These are phyloP conservation scores for Dioszegia crocea DNA, from an alignment of 768 basidiomycete species.

Conservation along the genomic window DNA sequence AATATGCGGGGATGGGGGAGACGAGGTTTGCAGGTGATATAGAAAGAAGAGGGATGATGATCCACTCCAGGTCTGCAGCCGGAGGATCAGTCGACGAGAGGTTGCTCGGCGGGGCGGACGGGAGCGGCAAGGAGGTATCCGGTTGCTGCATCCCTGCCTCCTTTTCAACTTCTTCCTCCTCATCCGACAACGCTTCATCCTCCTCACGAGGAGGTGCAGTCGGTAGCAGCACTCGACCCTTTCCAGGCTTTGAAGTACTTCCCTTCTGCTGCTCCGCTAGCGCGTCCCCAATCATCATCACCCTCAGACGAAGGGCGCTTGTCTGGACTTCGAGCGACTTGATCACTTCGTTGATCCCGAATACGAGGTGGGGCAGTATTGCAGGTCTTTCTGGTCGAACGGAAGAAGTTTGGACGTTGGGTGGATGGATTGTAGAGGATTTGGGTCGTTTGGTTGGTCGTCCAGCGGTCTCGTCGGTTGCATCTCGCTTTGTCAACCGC, in stretches of 20 bases:
- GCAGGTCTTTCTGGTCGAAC: slow-evolving; percentile 18
- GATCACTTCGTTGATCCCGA: slow-evolving; percentile 48
- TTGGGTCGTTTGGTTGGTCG: not conserved
- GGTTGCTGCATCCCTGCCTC: not conserved
- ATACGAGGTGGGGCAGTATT: slow-evolving; percentile 33
- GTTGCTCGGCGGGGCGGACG: not conserved
- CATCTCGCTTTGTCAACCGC: not conserved
- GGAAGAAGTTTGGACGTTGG: not conserved
- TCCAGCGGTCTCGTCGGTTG: not conserved
- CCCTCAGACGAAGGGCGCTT: slow-evolving; percentile 27
- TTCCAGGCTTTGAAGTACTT: not conserved
- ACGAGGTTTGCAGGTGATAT: slow-evolving; percentile 42
- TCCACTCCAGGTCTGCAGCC: slow-evolving; percentile 21
- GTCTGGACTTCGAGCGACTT: slow-evolving; percentile 41
- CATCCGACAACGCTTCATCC: not conserved
- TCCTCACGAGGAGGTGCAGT: slow-evolving; percentile 20
- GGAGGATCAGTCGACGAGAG: not conserved
- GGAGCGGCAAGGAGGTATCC: not conserved
- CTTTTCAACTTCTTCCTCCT: slow-evolving; percentile 6
- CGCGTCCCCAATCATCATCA: slow-evolving; percentile 29
- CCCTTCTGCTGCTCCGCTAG: slow-evolving; percentile 17
- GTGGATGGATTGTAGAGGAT: not conserved
- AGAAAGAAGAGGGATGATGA: slow-evolving; percentile 39
- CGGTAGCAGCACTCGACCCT: slow-evolving; percentile 11
- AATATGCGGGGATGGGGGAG: slow-evolving; percentile 42